These are phyloP conservation scores for Russula brevipes DNA, from an alignment of 768 basidiomycete genomes.

Conservation along the genomic window DNA sequence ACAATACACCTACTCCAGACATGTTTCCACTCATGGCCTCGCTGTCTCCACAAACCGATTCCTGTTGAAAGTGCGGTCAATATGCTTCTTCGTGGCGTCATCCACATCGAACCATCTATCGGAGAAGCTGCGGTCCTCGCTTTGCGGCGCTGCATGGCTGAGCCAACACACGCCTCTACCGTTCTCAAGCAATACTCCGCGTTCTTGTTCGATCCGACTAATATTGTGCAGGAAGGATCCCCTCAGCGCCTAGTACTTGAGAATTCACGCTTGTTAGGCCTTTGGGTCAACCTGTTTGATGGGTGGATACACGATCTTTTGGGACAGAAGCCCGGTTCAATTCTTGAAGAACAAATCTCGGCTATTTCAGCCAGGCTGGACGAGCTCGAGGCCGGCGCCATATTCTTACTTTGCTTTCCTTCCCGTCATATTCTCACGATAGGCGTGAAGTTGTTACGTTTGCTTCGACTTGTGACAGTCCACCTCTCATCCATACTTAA, in stretches of 20 bases:
- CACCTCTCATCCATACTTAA: slow-evolving; percentile 37
- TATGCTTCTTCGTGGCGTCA: slow-evolving; percentile 73
- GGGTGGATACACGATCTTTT: slow-evolving; percentile 54
- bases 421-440: slow-evolving; percentile 45
- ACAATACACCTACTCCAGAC: slow-evolving; percentile 69
- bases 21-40: slow-evolving; percentile 80
- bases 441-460: slow-evolving; percentile 61
- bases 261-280: slow-evolving; percentile 54
- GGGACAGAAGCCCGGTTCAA: slow-evolving; percentile 36
- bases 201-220: slow-evolving; percentile 68
- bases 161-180: slow-evolving; percentile 47
- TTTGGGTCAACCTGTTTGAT: slow-evolving; percentile 73
- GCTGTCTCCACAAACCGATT: slow-evolving; percentile 57
- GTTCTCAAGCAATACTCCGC: slow-evolving; percentile 62
- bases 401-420: slow-evolving; percentile 70
- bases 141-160: slow-evolving; percentile 66
- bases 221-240: slow-evolving; percentile 58
- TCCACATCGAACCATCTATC: slow-evolving; percentile 77
- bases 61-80: slow-evolving; percentile 61
- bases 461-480: slow-evolving; percentile 46
- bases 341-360: slow-evolving; percentile 40
- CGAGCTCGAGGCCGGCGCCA: slow-evolving; percentile 63
- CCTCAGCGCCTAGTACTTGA: slow-evolving; percentile 61
- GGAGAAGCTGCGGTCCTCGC: slow-evolving; percentile 64
- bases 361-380: slow-evolving; percentile 43